A percentile compares a stretch with the other conserved stretches of the same genome.
phyloP scores from a whole-genome alignment of 2,329 filamentous ascomycete species.

The Lizonia empirigonia region DNA sequence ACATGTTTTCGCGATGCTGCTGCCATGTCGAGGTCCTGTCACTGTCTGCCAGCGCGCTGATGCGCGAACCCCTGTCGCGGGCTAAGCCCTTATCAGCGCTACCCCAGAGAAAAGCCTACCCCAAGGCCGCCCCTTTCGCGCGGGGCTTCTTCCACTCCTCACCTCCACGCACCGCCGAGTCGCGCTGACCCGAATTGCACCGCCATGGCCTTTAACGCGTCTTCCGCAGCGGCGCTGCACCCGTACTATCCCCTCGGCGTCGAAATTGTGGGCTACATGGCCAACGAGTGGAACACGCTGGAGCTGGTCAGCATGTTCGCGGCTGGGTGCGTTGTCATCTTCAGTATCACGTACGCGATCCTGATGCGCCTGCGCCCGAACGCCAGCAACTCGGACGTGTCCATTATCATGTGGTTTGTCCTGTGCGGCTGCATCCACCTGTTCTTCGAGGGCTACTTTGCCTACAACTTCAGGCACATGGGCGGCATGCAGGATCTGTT shows the following conservation, averaged over 20 bases:
- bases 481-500: conserved; percentile 73
- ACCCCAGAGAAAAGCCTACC: conserved; percentile 6
- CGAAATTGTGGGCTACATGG: conserved; percentile 65
- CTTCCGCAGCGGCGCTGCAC: conserved; percentile 50
- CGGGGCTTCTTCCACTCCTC: neutral
- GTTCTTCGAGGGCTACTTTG: conserved; percentile 86
- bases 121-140: neutral
- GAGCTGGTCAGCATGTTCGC: conserved; percentile 66
- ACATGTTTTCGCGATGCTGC: conserved; percentile 12
- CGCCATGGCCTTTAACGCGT: conserved; percentile 19
- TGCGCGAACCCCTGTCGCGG: neutral
- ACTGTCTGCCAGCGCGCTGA: neutral
- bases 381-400: conserved; percentile 60
- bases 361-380: conserved; percentile 60
- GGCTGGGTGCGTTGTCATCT: conserved; percentile 61
- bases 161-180: conserved; percentile 4
- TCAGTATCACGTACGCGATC: conserved; percentile 61
- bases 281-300: conserved; percentile 67
- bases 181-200: conserved; percentile 17
- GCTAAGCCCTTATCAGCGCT: neutral
- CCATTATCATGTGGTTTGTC: conserved; percentile 75
- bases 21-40: neutral
- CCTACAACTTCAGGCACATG: conserved; percentile 70
- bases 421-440: conserved; percentile 76
- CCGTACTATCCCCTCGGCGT: conserved; percentile 74